Percentiles rank a stretch among this genome's conserved stretches.
phyloP scores from a whole-genome alignment of 805 yeast species.

The Wickerhamia fluorescens region DNA sequence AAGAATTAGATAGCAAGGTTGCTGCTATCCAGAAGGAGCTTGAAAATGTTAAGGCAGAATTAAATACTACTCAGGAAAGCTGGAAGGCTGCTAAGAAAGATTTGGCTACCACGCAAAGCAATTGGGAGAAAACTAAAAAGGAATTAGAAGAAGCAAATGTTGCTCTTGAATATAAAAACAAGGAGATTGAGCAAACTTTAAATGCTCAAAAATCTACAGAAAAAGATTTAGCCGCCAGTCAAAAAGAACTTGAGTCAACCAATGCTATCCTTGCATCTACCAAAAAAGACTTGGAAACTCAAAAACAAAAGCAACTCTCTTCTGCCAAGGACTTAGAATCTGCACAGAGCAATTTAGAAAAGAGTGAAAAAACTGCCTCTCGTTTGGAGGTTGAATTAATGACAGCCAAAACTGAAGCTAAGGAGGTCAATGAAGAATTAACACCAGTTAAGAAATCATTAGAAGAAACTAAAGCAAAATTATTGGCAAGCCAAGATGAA shows the following conservation, averaged over 20 bases:
- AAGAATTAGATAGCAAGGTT: constrained; percentile 1
- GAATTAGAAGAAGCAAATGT: constrained; percentile 2
- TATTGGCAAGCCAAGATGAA: not conserved
- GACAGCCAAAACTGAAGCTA: no score
- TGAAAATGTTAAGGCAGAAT: not conserved
- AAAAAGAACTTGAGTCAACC: not conserved
- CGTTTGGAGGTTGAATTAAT: no score
- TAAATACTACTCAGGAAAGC: not conserved
- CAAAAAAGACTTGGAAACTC: not conserved
- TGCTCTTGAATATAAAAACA: constrained; percentile 2
- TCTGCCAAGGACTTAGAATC: no score
- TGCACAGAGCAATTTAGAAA: no score
- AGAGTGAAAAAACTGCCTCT: no score
- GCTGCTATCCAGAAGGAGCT: not conserved
- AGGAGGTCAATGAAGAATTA: no score
- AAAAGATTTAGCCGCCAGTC: not conserved
- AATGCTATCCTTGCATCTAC: not conserved
- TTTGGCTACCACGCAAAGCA: constrained; percentile 2
- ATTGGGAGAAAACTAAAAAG: no score
- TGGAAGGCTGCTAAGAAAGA: constrained; percentile 3
- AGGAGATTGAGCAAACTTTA: constrained; percentile 2
- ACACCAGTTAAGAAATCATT: no score
- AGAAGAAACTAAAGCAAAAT: not conserved
- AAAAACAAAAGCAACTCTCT: not conserved
- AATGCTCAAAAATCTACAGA: not conserved